Conservation (phyloP, 2,329 filamentous ascomycete genomes). For the Trichothecium roseum region DNA sequence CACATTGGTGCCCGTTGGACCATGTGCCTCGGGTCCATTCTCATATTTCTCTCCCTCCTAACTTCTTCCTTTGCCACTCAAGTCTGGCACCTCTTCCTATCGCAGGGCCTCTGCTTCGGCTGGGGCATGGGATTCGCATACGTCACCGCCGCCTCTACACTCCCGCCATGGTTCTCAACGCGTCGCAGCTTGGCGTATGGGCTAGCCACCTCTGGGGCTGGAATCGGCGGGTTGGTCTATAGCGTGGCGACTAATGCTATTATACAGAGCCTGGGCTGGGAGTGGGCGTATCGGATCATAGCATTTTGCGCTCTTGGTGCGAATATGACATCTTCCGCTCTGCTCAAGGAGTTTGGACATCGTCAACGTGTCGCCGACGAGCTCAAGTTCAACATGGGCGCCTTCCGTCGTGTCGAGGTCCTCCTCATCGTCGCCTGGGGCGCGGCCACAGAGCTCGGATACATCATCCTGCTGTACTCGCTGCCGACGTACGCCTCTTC, state of each 20-base stretch:
- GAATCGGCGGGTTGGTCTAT: slow-evolving; percentile 20
- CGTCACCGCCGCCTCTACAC: slow-evolving; percentile 41
- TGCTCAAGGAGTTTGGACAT: slow-evolving; percentile 41
- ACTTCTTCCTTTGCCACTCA: slow-evolving; percentile 38
- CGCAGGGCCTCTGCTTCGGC: slow-evolving; percentile 49
- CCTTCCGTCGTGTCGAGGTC: slow-evolving; percentile 36
- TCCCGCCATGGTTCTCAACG: slow-evolving; percentile 52
- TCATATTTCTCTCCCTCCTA: slow-evolving; percentile 40
- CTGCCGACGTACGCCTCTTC: slow-evolving; percentile 51
- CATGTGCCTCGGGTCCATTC: slow-evolving; percentile 41
- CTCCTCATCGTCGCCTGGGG: slow-evolving; percentile 48
- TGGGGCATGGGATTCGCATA: slow-evolving; percentile 52
- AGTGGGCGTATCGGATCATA: slow-evolving; percentile 45
- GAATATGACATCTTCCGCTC: slow-evolving; percentile 43
- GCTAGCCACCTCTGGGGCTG: slow-evolving; percentile 40
- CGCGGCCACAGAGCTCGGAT: slow-evolving; percentile 52
- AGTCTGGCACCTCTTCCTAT: slow-evolving; percentile 52
- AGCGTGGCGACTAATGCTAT: slow-evolving; percentile 27
- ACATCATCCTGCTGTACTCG: slow-evolving; percentile 54
- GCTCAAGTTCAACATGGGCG: slow-evolving; percentile 5
- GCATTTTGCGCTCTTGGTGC: slow-evolving; percentile 36
- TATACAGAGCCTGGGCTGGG: slow-evolving; percentile 39
- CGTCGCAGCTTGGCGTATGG: slow-evolving; percentile 47
- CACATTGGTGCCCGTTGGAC: slow-evolving; percentile 20
- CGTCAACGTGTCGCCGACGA: neutral